These are phyloP conservation scores for Aspergillus neoniger DNA, from an alignment of 2,329 filamentous ascomycete species.

Conservation along the genomic window DNA sequence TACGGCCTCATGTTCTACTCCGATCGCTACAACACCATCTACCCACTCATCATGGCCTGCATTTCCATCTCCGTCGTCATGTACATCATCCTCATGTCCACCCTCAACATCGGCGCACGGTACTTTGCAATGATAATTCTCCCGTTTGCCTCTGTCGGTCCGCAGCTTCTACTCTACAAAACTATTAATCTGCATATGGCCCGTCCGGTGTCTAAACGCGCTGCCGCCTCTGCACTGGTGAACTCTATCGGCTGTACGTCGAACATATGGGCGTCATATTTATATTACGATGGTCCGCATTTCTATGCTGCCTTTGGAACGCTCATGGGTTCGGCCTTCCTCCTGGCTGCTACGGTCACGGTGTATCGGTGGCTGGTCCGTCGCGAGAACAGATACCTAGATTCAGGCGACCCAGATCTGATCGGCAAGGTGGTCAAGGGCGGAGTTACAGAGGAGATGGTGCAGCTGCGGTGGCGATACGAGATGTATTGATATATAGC, in stretches of 20 bases:
- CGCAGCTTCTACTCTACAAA: conserved; percentile 46
- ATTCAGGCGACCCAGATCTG: conserved; percentile 38
- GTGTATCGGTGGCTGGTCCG: conserved; percentile 42
- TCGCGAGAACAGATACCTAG: conserved; percentile 44
- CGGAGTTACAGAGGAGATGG: conserved; percentile 49
- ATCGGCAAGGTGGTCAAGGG: conserved; percentile 45
- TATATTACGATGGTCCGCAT: conserved; percentile 29
- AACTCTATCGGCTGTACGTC: conserved; percentile 36
- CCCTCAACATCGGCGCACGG: conserved; percentile 41
- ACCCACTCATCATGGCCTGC: conserved; percentile 39
- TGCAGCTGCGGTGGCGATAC: conserved; percentile 47
- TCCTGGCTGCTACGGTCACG: conserved; percentile 38
- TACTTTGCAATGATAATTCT: conserved; percentile 50
- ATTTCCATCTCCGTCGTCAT: conserved; percentile 38
- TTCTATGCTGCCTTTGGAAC: conserved; percentile 48
- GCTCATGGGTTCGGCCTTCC: conserved; percentile 30
- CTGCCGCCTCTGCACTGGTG: conserved; percentile 45
- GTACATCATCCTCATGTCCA: conserved; percentile 44
- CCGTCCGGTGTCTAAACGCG: conserved; percentile 46
- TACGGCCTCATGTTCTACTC: conserved; percentile 41
- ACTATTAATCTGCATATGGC: conserved; percentile 47
- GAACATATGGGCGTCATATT: conserved; percentile 30
- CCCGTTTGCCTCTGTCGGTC: conserved; percentile 43
- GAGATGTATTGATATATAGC: conserved; percentile 42
- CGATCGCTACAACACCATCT: conserved; percentile 39